These are phyloP conservation scores for Scedosporium boydii DNA, from an alignment of 2,329 filamentous ascomycete genomes.

Conservation along the genomic window DNA sequence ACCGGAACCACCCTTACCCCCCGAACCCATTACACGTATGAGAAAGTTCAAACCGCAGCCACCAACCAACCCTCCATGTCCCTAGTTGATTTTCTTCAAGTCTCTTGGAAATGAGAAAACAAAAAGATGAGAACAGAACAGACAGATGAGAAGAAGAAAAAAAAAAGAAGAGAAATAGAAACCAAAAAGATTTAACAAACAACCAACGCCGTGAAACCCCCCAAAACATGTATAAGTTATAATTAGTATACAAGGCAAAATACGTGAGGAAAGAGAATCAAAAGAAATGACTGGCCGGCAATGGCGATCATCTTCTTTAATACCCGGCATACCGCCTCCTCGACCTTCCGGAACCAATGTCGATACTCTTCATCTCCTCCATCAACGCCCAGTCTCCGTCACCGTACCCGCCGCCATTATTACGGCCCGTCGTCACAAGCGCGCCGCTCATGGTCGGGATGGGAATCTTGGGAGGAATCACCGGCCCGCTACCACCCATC, in stretches of 20 bases:
- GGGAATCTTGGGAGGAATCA: constrained; percentile 63
- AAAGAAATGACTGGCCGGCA: background rate
- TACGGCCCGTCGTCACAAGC: constrained; percentile 16
- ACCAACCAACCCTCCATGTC: background rate
- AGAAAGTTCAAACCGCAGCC: background rate
- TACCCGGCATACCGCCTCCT: constrained; percentile 36
- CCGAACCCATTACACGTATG: background rate
- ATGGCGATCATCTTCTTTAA: constrained; percentile 13
- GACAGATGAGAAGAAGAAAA: background rate
- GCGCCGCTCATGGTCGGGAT: constrained; percentile 37
- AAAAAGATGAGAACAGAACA: background rate
- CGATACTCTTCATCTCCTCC: constrained; percentile 61
- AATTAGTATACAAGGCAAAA: background rate
- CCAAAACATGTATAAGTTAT: background rate
- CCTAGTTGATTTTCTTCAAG: background rate
- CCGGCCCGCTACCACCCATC: constrained; percentile 30
- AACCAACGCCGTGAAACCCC: background rate
- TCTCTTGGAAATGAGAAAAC: background rate
- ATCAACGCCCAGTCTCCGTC: constrained; percentile 50
- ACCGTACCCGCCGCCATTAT: constrained; percentile 20
- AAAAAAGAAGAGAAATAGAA: background rate
- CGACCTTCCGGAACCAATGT: constrained; percentile 52
- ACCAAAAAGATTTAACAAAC: background rate
- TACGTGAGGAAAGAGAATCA: background rate
- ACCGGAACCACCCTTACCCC: background rate